Percentiles rank a stretch among this genome's conserved stretches.
Evolutionary conservation across 1,284 basidiomycete species (phyloP).

Genomic region (Cutaneotrichosporon dermatis): DNA sequence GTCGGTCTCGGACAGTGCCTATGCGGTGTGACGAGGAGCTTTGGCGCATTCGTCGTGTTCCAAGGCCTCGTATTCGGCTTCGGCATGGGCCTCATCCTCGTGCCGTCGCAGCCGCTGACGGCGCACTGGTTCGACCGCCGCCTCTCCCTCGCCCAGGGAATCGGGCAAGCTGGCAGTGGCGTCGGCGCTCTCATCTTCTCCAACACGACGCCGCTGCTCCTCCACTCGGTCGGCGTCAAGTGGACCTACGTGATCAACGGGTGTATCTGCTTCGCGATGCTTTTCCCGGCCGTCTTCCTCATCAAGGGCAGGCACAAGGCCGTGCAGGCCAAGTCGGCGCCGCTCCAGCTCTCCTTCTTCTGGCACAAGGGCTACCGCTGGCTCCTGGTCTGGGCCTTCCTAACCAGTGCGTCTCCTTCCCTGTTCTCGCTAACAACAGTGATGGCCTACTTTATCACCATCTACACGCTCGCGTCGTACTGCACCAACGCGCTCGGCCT

Average conservation of each 20-base stretch:
- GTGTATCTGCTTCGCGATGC: conserved; percentile 40
- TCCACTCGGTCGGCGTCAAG: conserved; percentile 40
- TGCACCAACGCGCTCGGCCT: conserved; percentile 48
- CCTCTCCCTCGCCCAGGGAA: conserved; percentile 40
- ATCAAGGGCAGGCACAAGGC: conserved; percentile 40
- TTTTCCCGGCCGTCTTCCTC: conserved; percentile 42
- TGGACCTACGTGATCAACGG: conserved; percentile 48
- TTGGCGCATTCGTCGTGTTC: conserved; percentile 32
- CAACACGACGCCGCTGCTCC: conserved; percentile 40
- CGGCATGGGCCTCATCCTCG: conserved; percentile 33
- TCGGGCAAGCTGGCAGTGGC: conserved; percentile 41
- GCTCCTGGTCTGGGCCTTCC: conserved; percentile 14
- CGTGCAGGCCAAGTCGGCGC: conserved; percentile 20
- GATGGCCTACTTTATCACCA: conserved; percentile 50
- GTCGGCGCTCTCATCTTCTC: conserved; percentile 44
- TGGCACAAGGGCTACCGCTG: conserved; percentile 18
- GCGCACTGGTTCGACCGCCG: conserved; percentile 47
- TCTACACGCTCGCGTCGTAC: conserved; percentile 51
- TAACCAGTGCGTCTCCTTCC: conserved; percentile 14
- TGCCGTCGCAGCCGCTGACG: conserved; percentile 43
- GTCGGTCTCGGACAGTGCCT: conserved; percentile 35
- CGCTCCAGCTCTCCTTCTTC: conserved; percentile 14
- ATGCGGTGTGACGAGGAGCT: conserved; percentile 30
- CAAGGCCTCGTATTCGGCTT: conserved; percentile 41
- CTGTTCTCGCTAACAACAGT: conserved; percentile 21